Base-by-base conservation (phyloP, 2,329 filamentous ascomycete genomes). In the Pyrenochaeta sp. region DNA sequence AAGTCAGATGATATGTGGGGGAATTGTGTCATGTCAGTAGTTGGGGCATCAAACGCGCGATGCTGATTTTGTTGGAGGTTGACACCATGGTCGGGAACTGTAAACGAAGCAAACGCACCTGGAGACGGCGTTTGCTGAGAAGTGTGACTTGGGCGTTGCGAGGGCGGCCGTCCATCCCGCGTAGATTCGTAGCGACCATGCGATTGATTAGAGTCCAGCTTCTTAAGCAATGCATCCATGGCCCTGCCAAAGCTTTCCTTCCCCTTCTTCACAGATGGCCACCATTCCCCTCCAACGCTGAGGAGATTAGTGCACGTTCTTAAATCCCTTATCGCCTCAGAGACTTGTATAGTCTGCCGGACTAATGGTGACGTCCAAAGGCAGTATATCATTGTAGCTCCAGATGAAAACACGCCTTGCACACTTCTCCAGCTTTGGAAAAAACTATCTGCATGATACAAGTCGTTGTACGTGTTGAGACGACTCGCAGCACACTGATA, bases 281-380 rank as follows among this genome's bases (percentile, higher is more conserved):
- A 74, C 71, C 71, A 74, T 38, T 73, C 70, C 3, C 72, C 68
- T 3, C 70, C 71, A 11, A 72, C 60, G n/a, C 65, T 71, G 3
- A 74, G 59, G 3, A 73, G 58, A 27, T 63, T 73, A 0, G 70
- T 72, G 28, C 69, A 73, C 0, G 53, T 62, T 6, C 71, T 60
- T 6, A 65, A 44, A 35, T 63, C 57, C 6, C 53, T 53, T n/a
- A 62, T 44, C 3, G 61, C 40, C 8, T 55, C 52, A 6, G 52
- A 24, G 17, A 65, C 51, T 1, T 60, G 50, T 3, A 60, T 36
- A 7, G 59, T 58, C 0, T 44, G 49, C 9, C 60, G 57, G 1
- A 72, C 54, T 1, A 66, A 57, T 2, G 37, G 36, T 0, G 66
- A 73, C 0, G 67, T 69, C 65, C 68, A 73, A 28, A 72, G 63